phyloP scores from a whole-genome alignment of 306 rosid genomes.

The Trichosanthes truncata region DNA sequence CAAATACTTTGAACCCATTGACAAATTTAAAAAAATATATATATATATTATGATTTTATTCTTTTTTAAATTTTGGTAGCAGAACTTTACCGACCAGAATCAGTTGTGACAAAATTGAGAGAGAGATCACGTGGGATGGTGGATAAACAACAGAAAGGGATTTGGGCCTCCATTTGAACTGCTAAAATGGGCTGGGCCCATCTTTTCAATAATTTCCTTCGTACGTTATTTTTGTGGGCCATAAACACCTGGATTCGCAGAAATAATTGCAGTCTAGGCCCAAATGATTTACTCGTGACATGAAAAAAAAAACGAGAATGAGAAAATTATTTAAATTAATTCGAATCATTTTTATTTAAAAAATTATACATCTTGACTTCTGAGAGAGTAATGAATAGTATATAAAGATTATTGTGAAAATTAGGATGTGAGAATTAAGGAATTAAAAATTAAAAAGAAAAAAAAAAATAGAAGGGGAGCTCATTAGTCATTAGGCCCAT shows the following conservation, averaged over 20 bases:
- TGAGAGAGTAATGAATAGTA: neutral
- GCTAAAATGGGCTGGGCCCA: conserved; percentile 6
- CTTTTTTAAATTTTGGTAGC: no score
- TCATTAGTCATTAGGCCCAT: neutral
- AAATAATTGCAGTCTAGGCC: neutral
- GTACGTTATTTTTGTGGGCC: conserved; percentile 1
- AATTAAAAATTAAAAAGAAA: neutral
- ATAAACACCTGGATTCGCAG: neutral
- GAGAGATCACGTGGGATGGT: neutral
- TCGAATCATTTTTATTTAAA: neutral
- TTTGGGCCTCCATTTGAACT: conserved; percentile 5
- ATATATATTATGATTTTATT: no score
- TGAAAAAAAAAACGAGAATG: neutral
- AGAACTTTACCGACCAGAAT: neutral
- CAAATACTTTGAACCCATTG: no score
- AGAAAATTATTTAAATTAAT: neutral
- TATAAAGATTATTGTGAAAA: neutral
- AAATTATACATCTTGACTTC: neutral
- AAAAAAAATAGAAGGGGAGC: neutral
- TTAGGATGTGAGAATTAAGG: neutral
- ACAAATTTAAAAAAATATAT: neutral
- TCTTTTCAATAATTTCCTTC: neutral
- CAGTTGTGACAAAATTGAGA: conserved; percentile 4
- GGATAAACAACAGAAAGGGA: neutral
- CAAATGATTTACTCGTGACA: conserved; percentile 1